A percentile compares a stretch with the other conserved stretches of the same genome.
Evolutionary conservation across 768 basidiomycete species (phyloP).

Genomic region (Pisolithus albus): DNA sequence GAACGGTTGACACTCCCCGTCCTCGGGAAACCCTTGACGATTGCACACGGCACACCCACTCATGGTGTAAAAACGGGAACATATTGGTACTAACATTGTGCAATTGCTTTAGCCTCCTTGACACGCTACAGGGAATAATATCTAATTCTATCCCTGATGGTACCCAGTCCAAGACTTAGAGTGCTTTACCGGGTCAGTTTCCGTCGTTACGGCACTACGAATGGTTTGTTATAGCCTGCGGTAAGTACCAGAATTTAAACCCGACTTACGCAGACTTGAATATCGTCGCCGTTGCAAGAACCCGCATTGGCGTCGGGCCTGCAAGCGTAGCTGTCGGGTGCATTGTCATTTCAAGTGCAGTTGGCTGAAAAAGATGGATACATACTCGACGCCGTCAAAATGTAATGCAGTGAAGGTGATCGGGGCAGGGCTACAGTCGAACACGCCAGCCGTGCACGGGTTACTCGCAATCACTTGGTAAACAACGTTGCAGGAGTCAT

Average conservation of each 20-base stretch:
- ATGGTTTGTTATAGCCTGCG: neutral
- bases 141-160: no score
- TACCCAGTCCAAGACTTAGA: no score
- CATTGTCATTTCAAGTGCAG: neutral
- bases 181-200: neutral
- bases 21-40: no score
- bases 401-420: conserved; percentile 19
- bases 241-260: neutral
- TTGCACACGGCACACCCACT: no score
- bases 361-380: neutral
- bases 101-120: no score
- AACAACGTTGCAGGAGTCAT: conserved; percentile 23
- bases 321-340: conserved; percentile 21
- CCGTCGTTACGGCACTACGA: neutral
- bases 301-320: conserved; percentile 22
- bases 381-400: neutral
- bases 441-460: conserved; percentile 25
- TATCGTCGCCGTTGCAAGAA: conserved; percentile 18
- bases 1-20: no score
- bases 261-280: conserved; percentile 26
- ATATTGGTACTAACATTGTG: no score
- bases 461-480: conserved; percentile 26
- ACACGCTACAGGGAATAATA: no score
- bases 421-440: conserved; percentile 26
- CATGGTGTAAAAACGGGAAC: no score